phyloP scores from a whole-genome alignment of 2,329 filamentous ascomycete genomes.

The Aureobasidium sp. region DNA sequence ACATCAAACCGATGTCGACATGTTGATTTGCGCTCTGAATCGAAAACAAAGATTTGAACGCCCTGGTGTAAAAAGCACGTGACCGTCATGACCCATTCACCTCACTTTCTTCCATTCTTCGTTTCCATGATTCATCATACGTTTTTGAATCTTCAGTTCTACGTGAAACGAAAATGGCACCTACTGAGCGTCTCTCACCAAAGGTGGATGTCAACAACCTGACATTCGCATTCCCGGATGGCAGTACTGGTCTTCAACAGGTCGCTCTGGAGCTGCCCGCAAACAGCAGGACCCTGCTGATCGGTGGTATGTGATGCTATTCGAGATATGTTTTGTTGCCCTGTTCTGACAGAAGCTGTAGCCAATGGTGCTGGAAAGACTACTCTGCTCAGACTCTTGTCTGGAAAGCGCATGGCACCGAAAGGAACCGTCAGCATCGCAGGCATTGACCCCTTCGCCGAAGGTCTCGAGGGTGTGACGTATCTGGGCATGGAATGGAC shows the following conservation, averaged over 20 bases:
- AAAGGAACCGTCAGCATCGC: slow-evolving; percentile 65
- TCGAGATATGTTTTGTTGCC: not conserved
- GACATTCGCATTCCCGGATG: slow-evolving; percentile 84
- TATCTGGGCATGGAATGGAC: slow-evolving; percentile 99
- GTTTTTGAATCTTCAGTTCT: not conserved
- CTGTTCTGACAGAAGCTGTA: slow-evolving; percentile 26
- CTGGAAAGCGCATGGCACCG: slow-evolving; percentile 89
- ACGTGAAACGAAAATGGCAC: slow-evolving; percentile 1
- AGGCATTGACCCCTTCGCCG: slow-evolving; percentile 85
- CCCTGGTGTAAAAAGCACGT: slow-evolving; percentile 1
- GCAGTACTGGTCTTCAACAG: slow-evolving; percentile 67
- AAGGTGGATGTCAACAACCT: slow-evolving; percentile 69
- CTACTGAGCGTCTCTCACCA: slow-evolving; percentile 32
- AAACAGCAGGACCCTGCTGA: slow-evolving; percentile 79
- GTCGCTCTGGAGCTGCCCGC: slow-evolving; percentile 71
- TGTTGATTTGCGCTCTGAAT: slow-evolving; percentile 12
- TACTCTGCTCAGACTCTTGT: slow-evolving; percentile 86
- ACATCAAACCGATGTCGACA: slow-evolving; percentile 15
- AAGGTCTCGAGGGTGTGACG: slow-evolving; percentile 84
- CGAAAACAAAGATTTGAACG: not conserved
- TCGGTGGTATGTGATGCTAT: slow-evolving; percentile 56
- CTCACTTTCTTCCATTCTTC: not conserved
- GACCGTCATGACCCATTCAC: not conserved
- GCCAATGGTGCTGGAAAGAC: slow-evolving; percentile 97
- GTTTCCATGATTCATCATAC: slow-evolving; percentile 11